A percentile compares a stretch with the other conserved stretches of the same genome.
These are phyloP conservation scores for Clitoria ternatea DNA, from an alignment of 306 rosid species.

Conservation along the genomic window DNA sequence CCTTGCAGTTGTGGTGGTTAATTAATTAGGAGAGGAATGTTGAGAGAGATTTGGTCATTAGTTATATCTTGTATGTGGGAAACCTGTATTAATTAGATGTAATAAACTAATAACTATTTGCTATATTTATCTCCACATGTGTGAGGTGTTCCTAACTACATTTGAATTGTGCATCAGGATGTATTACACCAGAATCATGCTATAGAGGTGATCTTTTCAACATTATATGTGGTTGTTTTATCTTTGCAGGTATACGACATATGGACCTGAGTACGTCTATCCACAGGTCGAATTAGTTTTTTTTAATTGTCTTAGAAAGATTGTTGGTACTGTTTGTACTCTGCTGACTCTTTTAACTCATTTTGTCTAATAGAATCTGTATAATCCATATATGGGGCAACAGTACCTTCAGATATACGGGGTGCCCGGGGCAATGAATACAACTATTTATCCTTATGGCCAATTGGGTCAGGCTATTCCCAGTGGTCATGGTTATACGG, in stretches of 20 bases:
- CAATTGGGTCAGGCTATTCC: constrained; percentile 76
- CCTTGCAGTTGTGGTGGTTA: constrained; percentile 23
- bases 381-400: constrained; percentile 71
- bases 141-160: constrained; percentile 27
- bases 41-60: constrained; percentile 17
- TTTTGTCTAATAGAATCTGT: constrained; percentile 48
- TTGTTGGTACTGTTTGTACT: not conserved
- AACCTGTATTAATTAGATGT: constrained; percentile 14
- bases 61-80: constrained; percentile 10
- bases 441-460: constrained; percentile 73
- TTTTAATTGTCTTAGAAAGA: constrained; percentile 21
- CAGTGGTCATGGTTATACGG: constrained; percentile 70
- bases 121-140: constrained; percentile 12
- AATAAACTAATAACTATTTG: constrained; percentile 6
- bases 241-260: constrained; percentile 74
- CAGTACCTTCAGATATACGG: constrained; percentile 89
- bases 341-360: constrained; percentile 31
- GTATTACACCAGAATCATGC: constrained; percentile 36
- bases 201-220: constrained; percentile 36
- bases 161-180: constrained; percentile 36
- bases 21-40: constrained; percentile 8
- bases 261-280: constrained; percentile 81
- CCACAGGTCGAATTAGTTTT: constrained; percentile 56
- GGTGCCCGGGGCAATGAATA: constrained; percentile 65
- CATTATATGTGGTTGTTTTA: constrained; percentile 37